Evolutionary conservation across 441 rosid genomes (phyloP).

Genomic region (Geranium incanum): DNA sequence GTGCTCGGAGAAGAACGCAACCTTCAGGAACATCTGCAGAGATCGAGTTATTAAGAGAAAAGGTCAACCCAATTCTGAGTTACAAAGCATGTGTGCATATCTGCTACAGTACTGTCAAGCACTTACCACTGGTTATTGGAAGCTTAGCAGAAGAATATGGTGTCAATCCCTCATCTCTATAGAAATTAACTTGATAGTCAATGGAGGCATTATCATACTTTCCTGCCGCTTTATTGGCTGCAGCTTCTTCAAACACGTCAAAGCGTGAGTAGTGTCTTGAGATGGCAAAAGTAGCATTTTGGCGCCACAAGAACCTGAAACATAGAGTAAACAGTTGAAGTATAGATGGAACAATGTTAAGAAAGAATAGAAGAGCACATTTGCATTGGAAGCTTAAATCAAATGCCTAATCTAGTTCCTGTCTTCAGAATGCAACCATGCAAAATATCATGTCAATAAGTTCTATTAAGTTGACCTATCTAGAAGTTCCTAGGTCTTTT

Average conservation of each 20-base stretch:
- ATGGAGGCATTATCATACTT: conserved; percentile 71
- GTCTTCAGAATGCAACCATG: too few species aligned
- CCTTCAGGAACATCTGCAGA: conserved; percentile 90
- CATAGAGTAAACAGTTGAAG: neutral
- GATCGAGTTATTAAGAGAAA: conserved; percentile 18
- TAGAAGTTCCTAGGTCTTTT: too few species aligned
- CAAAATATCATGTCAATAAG: too few species aligned
- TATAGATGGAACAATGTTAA: neutral
- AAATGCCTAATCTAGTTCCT: too few species aligned
- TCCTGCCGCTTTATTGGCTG: conserved; percentile 86
- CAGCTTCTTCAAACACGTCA: conserved; percentile 79
- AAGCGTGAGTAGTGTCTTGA: conserved; percentile 76
- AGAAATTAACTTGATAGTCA: conserved; percentile 68
- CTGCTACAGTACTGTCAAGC: neutral
- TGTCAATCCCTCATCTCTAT: conserved; percentile 66
- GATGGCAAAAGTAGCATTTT: conserved; percentile 66
- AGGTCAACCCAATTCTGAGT: conserved; percentile 2
- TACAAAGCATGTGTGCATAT: neutral
- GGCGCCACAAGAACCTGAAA: conserved; percentile 67
- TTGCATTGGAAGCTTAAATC: too few species aligned
- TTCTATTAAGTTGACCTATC: too few species aligned
- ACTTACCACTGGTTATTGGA: conserved; percentile 76
- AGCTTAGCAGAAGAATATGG: conserved; percentile 70
- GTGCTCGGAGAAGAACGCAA: conserved; percentile 70
- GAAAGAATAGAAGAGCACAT: neutral